Percentiles rank a stretch among this genome's conserved stretches.
These are phyloP conservation scores for Penicillium longicatenatum DNA, from an alignment of 495 filamentous ascomycete genomes.

Conservation along the genomic window DNA sequence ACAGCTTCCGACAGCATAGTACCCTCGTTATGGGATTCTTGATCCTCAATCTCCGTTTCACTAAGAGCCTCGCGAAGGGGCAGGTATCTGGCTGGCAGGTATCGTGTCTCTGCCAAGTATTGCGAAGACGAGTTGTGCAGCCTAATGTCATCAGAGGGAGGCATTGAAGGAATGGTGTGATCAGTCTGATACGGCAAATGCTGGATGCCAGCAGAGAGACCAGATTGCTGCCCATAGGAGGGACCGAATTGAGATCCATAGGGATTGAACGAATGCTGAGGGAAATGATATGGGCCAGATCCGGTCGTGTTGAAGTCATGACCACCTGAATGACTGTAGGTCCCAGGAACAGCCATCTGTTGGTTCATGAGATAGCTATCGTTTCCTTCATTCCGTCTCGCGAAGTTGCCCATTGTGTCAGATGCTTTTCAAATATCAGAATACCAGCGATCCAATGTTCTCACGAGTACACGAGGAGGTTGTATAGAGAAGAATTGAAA, in stretches of 20 bases:
- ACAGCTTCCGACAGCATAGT: conserved; percentile 49
- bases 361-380: conserved; percentile 44
- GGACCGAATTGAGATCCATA: conserved; percentile 39
- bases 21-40: conserved; percentile 45
- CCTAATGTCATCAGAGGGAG: conserved; percentile 33
- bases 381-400: conserved; percentile 39
- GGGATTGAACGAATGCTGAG: conserved; percentile 39
- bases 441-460: background rate
- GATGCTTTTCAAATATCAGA: background rate
- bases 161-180: conserved; percentile 37
- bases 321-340: conserved; percentile 35
- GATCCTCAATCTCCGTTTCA: conserved; percentile 46
- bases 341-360: conserved; percentile 35
- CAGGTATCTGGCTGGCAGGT: conserved; percentile 37
- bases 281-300: conserved; percentile 37
- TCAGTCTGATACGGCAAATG: conserved; percentile 39
- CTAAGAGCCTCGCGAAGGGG: conserved; percentile 37
- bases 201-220: conserved; percentile 29
- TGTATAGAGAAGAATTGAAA: background rate
- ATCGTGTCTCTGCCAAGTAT: conserved; percentile 40
- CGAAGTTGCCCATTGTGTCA: conserved; percentile 39
- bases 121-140: conserved; percentile 36
- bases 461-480: background rate
- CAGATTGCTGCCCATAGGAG: conserved; percentile 37
- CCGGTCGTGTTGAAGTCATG: conserved; percentile 38